A percentile compares a stretch with the other conserved stretches of the same genome.
These are phyloP conservation scores for Fagus crenata DNA, from an alignment of 306 rosid species.

Conservation along the genomic window DNA sequence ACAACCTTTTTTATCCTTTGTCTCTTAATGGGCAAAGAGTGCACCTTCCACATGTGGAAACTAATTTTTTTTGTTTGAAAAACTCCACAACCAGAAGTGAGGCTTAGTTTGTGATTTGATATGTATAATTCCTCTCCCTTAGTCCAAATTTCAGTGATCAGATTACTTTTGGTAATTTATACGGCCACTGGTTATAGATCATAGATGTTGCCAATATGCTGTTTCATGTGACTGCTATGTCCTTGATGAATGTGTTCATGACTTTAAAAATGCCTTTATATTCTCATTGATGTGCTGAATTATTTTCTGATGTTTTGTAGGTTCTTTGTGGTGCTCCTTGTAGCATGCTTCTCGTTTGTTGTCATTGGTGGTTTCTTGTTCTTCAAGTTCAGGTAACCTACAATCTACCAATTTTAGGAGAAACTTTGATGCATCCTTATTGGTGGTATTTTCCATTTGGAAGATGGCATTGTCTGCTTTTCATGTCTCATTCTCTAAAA, in stretches of 20 bases:
- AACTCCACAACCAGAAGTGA: not conserved
- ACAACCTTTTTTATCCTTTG: not conserved
- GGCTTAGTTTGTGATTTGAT: not conserved
- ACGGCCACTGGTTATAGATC: not conserved
- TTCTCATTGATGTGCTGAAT: conserved; percentile 21
- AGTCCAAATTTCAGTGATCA: not conserved
- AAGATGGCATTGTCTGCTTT: conserved; percentile 11
- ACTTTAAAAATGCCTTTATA: conserved; percentile 8
- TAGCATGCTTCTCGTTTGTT: conserved; percentile 82
- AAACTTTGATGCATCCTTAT: conserved; percentile 6
- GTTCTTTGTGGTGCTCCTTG: conserved; percentile 78
- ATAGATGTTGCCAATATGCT: conserved; percentile 1
- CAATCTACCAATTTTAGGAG: conserved; percentile 24
- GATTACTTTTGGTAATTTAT: not conserved
- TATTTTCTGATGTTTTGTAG: conserved; percentile 48
- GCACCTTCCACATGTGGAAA: not conserved
- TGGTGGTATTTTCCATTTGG: not conserved
- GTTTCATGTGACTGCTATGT: conserved; percentile 7
- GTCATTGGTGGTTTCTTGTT: conserved; percentile 77
- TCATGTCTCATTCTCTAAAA: too few species aligned
- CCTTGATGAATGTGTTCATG: conserved; percentile 14
- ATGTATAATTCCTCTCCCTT: not conserved
- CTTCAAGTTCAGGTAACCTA: conserved; percentile 78
- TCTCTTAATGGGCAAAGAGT: not conserved
- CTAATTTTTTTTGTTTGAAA: not conserved